Base-by-base conservation (phyloP, 805 yeast genomes). In the Metschnikowia arizonensis region DNA sequence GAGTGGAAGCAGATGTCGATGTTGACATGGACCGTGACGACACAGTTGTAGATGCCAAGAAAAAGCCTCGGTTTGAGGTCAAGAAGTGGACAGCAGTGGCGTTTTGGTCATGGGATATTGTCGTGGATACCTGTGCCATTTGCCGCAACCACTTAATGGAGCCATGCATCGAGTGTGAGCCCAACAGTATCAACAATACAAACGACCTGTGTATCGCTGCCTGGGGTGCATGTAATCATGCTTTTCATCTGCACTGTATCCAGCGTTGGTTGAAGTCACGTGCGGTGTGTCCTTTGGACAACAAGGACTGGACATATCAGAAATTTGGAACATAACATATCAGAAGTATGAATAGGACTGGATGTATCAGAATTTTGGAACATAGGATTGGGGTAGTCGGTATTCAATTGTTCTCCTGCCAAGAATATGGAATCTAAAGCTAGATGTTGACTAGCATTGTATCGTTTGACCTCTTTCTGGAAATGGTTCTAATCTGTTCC, bases 81-180 rank as follows among this genome's bases (percentile, higher is more conserved):
- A 87, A 88, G 62, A 93, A 90, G 72, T 91, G 99, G 98, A 89
- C 96, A 11, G 98, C 98, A 0, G 99, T 93, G 40, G 98, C 98
- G n/a, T 88, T 93, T 63, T 93, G 99, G 99, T 88, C 97, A 0
- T 93, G 99, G 99, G 79, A 88, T 67, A 85, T 88, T 49, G 91
- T 82, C 29, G 91, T 88, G 45, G 99, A 95, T 53, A 88, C 88
- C 45, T 93, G 99, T 73, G 98, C 99, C 32, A 93, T 93, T 63
- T 93, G 99, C 76, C 79, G 98, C 62, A 93, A 91, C 66, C 97
- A 91, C 66, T 77, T 93, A 55, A 93, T 93, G 99, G 99, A 93
- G 60, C 93, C 93, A 14, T 93, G 99, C 64, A 86, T 93, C 53
- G 98, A 90, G 64, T 93, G 99, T 63, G 96, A 88, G 64, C 95